Evolutionary conservation across 179 eudicot species (phyloP), one percentile per base, ranked within the genome.

Genomic region (Amaranthus tricolor): DNA sequence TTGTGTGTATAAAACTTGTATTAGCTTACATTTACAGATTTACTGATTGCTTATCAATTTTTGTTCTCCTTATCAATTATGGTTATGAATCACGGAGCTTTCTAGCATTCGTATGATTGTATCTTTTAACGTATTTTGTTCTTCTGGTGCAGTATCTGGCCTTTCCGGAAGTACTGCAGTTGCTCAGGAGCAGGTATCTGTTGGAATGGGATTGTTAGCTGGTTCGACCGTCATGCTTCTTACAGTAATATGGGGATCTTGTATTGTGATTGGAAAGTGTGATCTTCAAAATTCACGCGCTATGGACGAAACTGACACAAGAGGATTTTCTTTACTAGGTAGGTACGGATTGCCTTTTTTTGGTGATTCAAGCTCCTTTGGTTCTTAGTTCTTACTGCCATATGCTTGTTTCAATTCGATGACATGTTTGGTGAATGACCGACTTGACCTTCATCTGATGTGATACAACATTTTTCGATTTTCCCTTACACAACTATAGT

Each of bases 131-230:
- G 21, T 6, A 3, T 15, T 73, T 40, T 58, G 50, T 10, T 79
- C 68, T 63, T 58, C 15, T 75, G 51, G 19, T 82, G 31, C 83
- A 91, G 97, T 90, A 60, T 93, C 97, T 61, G 98, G 98, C 63
- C 78, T 93, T 55, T 88, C 96, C 78, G 98, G 98, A 77, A 86
- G 75, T 80, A 31, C 76, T 43, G 86, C 76, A 68, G 83, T 85
- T 55, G 98, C 98, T 74, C 98, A 94, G 81, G 82, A 79, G 62
- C 94, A 94, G 79, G 97, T 94, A 60, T 92, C 97, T 6, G 96
- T 94, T 53, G 98, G 97, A 61, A 94, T 94, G 97, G 98, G 98
- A 16, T 81, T 93, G 82, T 85, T 93, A 47, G 98, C 98, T 75
- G 98, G 98, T 9, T 91, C 98, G 5, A 91, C 98, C 0, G 97